Evolutionary conservation across 768 basidiomycete species (phyloP), one percentile per base, ranked within the genome.

Genomic region (Russula olivacea): DNA sequence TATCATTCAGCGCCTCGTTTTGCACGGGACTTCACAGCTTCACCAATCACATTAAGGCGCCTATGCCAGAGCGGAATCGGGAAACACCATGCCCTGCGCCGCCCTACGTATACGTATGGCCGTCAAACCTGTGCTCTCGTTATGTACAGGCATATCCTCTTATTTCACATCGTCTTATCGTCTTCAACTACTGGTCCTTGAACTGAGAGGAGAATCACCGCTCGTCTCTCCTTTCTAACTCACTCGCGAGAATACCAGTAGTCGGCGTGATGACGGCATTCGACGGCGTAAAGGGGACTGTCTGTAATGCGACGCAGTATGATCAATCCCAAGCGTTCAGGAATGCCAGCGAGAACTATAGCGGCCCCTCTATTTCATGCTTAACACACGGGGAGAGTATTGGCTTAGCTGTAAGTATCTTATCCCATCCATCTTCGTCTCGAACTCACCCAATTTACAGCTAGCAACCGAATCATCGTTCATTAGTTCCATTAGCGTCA

Each of bases 381-480:
- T 60, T 76, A 36, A 73, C 72, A 9, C 70, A 72, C 3, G 74
- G 73, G 14, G 65, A 77, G 48, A 73, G 71, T 56, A 76, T 78
- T 55, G 77, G 74, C 4, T 66, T 77, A 36, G 73, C 75, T 15
- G 77, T 78, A 54, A 45, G 66, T 15, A 30, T n/a, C 19, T 6
- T 52, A 23, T 23, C 64, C n/a, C 30, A 51, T 28, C 28, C 28
- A 41, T 49, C 55, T 49, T 28, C 17, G n/a, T 23, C 38, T 55
- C 53, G 14, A 49, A n/a, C 40, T 55, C 36, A 41, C 30, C 49
- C 34, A 49, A 19, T 41, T 3, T 19, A 45, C 55, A 78, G 77
- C 47, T 78, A 36, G 70, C 74, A 7, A 67, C 73, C 15, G 73
- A 76, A 61, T 68, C 75, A 4, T 75, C 74, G n/a, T 41, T 66